These are phyloP conservation scores for Yarrowia sp. DNA, from an alignment of 805 yeast genomes.

Conservation along the genomic window DNA sequence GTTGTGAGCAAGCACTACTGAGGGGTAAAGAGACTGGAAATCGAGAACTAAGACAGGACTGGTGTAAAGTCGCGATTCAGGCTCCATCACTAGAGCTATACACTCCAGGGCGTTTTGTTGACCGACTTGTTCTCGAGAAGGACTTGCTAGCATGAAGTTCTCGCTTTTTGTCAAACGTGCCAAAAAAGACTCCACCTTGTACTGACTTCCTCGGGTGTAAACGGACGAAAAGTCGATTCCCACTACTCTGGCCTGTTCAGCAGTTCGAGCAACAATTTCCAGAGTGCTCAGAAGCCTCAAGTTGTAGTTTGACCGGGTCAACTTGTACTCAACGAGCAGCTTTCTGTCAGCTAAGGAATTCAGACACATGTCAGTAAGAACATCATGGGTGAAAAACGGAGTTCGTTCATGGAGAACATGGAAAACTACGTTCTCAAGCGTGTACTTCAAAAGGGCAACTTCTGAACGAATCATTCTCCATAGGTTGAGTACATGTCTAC, in stretches of 20 bases:
- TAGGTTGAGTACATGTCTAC: slow-evolving; percentile 82
- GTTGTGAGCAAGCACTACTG: slow-evolving; percentile 88
- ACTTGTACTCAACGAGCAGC: slow-evolving; percentile 54
- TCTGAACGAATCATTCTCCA: slow-evolving; percentile 81
- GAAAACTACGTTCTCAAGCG: slow-evolving; percentile 76
- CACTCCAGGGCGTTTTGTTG: slow-evolving; percentile 85
- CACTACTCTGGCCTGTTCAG: slow-evolving; percentile 82
- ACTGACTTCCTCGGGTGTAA: slow-evolving; percentile 90
- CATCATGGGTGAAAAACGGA: slow-evolving; percentile 63
- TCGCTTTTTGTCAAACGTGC: slow-evolving; percentile 78
- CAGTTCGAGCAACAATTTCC: slow-evolving; percentile 72
- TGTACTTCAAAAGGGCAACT: slow-evolving; percentile 67
- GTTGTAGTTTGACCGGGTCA: slow-evolving; percentile 55
- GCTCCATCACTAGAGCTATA: slow-evolving; percentile 92
- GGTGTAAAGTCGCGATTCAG: slow-evolving; percentile 80
- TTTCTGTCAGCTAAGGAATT: background rate
- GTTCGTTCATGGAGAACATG: slow-evolving; percentile 70
- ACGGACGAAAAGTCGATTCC: slow-evolving; percentile 93
- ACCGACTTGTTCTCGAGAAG: slow-evolving; percentile 80
- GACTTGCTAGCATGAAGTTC: slow-evolving; percentile 74
- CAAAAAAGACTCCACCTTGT: slow-evolving; percentile 86
- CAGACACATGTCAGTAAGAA: slow-evolving; percentile 54
- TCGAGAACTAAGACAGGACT: slow-evolving; percentile 91
- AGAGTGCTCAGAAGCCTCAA: slow-evolving; percentile 61
- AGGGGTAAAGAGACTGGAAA: slow-evolving; percentile 93